Base-by-base conservation (phyloP, 163 green algal genomes). In the Volvox carteri region DNA sequence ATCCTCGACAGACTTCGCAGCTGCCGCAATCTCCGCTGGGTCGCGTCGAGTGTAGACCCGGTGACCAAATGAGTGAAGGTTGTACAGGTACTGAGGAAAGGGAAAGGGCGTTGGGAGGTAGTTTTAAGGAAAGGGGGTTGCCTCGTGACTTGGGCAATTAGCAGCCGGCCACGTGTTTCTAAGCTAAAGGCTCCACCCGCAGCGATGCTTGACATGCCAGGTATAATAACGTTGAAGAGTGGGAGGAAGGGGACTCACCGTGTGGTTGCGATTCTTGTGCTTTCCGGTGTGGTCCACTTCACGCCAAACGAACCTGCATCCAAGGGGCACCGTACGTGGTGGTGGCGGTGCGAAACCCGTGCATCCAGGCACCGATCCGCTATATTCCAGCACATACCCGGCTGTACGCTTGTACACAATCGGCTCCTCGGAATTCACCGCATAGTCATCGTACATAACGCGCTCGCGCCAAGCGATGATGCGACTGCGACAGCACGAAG, bases 51-150 rank as follows among this genome's bases (percentile, higher is more conserved):
- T 92, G 78, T 86, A 93, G 1, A 37, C 23, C 33, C 87, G 83
- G 87, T 93, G 90, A n/a, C 90, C 90, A 41, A 91, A 93, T 2
- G 87, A 56, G 77, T 93, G 58, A 70, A 93, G 72, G 87, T 93
- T 93, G 90, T 92, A 93, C 70, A 93, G 54, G 84, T 92, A 93
- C 87, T 93, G 77, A 16, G 39, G 19, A 23, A 16, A 30, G 5
- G 3, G 37, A 54, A 21, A 78, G 39, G 56, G 14, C 48, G 48
- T 23, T 11, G 48, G 48, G 48, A n/a, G n/a, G n/a, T n/a, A n/a
- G n/a, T n/a, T n/a, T n/a, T 12, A 65, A 65, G 54, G 54, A 23
- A 33, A 50, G 28, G 42, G 73, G 44, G 46, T 67, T 42, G 28
- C 30, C 41, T 4, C 35, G 2, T n/a, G n/a, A n/a, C n/a, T n/a